Base-by-base conservation (phyloP, 257 asterid genomes). In the Cordia subcordata region DNA sequence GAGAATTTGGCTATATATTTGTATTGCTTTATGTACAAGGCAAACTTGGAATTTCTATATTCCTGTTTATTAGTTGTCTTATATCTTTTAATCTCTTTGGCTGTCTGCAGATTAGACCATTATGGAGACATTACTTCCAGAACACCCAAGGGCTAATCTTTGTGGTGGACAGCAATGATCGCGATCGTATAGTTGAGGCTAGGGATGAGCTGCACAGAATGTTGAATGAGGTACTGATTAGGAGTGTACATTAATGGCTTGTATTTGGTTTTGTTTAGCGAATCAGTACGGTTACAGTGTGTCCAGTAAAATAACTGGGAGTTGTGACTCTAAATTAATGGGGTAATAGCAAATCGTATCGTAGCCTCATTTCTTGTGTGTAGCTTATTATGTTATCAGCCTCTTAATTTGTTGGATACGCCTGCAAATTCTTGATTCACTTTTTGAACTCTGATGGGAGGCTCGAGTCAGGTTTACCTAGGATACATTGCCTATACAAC, bases 121-220 rank as follows among this genome's bases (percentile, higher is more conserved):
- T 86, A 75, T 86, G 95, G 92, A 86, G 95, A 73, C 92, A 83
- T 67, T 86, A 86, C 79, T 86, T 86, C 72, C 95, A 86, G 73
- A 86, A 86, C 76, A 86, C 91, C 17, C 95, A 86, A 77, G 95
- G 95, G 57, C 81, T 86, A 62, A 86, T 86, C 61, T 86, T 86
- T 58, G 95, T 86, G 62, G 95, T 86, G 22, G 95, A 86, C 58
- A 86, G 95, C 56, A 86, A 86, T 67, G 95, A 86, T 68, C 81
- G 95, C 19, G 95, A 86, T 60, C 95, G 95, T 86, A 90, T 76
- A 53, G 90, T 85, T 76, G 94, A 85, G 73, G 94, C 94, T 58
- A 80, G 94, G 73, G 94, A 85, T 44, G 95, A 86, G 76, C 81
- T 86, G 70, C 95, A 86, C 63, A 75, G 95, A 62, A 86, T 86